phyloP scores from a whole-genome alignment of 305 asterid genomes.

The Fraxinus albicans region DNA sequence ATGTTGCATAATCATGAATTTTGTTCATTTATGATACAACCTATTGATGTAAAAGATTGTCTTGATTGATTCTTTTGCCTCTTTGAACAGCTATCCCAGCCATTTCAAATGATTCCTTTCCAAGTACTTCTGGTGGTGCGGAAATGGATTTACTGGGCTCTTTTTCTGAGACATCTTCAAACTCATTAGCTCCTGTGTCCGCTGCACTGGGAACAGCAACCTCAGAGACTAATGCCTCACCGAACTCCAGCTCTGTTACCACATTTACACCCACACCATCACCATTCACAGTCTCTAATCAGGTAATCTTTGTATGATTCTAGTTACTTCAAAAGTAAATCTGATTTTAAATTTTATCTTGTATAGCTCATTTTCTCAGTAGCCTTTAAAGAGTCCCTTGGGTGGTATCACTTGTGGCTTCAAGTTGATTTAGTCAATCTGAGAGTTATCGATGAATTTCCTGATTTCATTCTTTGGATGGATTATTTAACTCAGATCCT shows the following conservation, averaged over 20 bases:
- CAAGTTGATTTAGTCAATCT: background rate
- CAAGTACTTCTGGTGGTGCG: constrained; percentile 38
- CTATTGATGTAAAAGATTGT: background rate
- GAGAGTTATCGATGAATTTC: background rate
- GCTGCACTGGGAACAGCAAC: constrained; percentile 37
- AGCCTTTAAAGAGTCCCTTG: background rate
- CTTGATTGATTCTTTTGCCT: background rate
- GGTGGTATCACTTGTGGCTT: background rate
- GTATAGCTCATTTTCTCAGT: background rate
- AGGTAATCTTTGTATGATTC: constrained; percentile 41
- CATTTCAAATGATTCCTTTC: constrained; percentile 41
- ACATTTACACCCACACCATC: constrained; percentile 43
- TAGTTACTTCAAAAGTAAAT: background rate
- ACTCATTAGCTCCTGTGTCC: constrained; percentile 68
- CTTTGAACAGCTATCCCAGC: constrained; percentile 52
- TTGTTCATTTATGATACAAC: constrained; percentile 1
- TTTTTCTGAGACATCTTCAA: constrained; percentile 59
- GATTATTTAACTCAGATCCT: background rate
- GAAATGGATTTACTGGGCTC: constrained; percentile 80
- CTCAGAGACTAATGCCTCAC: constrained; percentile 47
- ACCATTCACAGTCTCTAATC: constrained; percentile 45
- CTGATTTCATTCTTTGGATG: background rate
- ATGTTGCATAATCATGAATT: background rate
- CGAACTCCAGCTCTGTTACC: constrained; percentile 44
- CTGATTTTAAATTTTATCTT: background rate